These are phyloP conservation scores for Ganoderma meredithae DNA, from an alignment of 1,284 basidiomycete species.

Conservation along the genomic window DNA sequence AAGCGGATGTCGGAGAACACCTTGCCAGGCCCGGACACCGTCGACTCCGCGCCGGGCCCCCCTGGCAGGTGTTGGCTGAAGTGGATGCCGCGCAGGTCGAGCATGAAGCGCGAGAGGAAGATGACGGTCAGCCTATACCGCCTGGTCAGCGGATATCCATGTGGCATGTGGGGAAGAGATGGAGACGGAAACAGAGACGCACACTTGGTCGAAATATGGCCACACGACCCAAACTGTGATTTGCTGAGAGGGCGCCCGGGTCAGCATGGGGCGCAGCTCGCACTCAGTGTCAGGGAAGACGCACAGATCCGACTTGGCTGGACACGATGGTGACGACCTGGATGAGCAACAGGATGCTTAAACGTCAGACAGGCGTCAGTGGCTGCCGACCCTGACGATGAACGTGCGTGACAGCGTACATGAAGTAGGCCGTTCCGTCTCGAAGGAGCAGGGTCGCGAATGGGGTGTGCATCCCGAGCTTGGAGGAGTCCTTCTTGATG, in stretches of 20 bases:
- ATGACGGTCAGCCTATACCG: constrained; percentile 9
- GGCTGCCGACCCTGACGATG: neutral
- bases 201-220: constrained; percentile 5
- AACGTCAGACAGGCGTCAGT: neutral
- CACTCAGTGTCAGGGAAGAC: neutral
- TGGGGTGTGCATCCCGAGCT: neutral
- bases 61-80: neutral
- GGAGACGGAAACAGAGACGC: neutral
- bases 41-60: neutral
- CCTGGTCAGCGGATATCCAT: neutral
- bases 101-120: constrained; percentile 16
- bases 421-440: constrained; percentile 14
- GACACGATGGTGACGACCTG: constrained; percentile 3
- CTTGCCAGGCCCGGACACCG: neutral
- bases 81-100: constrained; percentile 17
- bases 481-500: neutral
- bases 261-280: neutral
- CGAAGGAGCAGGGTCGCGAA: constrained; percentile 12
- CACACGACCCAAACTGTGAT: neutral
- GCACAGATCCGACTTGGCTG: constrained; percentile 5
- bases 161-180: neutral
- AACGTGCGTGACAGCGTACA: neutral
- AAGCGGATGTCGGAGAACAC: constrained; percentile 14
- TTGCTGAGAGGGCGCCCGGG: neutral
- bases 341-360: constrained; percentile 1